A percentile compares a stretch with the other conserved stretches of the same genome.
Evolutionary conservation across 2,329 filamentous ascomycete genomes (phyloP).

Genomic region (Neospermospora avenae): DNA sequence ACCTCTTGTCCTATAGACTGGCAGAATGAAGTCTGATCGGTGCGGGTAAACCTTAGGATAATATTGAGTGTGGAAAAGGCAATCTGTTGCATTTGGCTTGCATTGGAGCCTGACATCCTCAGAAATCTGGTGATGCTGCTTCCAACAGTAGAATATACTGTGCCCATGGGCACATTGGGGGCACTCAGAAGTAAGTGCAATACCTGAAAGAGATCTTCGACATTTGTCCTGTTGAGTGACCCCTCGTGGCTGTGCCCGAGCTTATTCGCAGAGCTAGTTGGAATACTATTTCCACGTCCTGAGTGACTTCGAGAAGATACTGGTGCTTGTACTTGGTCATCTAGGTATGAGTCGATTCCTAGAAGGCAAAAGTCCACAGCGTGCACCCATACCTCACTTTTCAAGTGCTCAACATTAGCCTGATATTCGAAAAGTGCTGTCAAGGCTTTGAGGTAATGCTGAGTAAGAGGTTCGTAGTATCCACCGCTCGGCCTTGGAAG

Average conservation of each 20-base stretch:
- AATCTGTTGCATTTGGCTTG: constrained; percentile 64
- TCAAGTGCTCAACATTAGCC: constrained; percentile 77
- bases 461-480: constrained; percentile 65
- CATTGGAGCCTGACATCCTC: constrained; percentile 52
- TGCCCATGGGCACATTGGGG: constrained; percentile 63
- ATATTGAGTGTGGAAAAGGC: constrained; percentile 75
- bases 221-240: constrained; percentile 35
- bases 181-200: constrained; percentile 61
- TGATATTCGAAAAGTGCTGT: constrained; percentile 66
- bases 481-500: constrained; percentile 59
- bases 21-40: constrained; percentile 65
- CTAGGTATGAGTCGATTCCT: constrained; percentile 52
- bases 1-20: constrained; percentile 55
- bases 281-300: constrained; percentile 13
- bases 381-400: constrained; percentile 43
- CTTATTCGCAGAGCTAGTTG: constrained; percentile 25
- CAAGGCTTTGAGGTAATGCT: constrained; percentile 77
- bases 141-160: constrained; percentile 54
- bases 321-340: constrained; percentile 19
- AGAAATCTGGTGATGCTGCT: constrained; percentile 58
- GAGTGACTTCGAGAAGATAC: constrained; percentile 21
- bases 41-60: constrained; percentile 61
- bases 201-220: constrained; percentile 60
- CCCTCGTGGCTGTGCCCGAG: constrained; percentile 30
- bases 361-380: constrained; percentile 56